Base-by-base conservation (phyloP, 164 flowering plant species). In the Umbellularia californica region DNA sequence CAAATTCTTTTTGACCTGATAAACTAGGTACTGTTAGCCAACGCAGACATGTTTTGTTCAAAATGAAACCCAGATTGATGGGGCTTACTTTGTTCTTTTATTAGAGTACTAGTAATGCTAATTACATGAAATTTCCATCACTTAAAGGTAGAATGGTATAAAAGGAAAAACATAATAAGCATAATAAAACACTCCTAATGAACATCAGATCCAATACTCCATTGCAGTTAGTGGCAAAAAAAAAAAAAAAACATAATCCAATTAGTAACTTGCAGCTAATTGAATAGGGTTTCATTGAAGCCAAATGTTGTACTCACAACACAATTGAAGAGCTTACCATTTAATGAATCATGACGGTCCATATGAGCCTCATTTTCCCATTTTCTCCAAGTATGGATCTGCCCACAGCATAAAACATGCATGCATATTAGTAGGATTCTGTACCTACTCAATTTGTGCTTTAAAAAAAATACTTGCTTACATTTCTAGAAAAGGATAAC, bases 291-390 rank as follows among this genome's bases (percentile, higher is more conserved):
- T 55, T 20, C 25, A 25, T 24, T 14, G 22, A 24, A 64, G 67
- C 5, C 3, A 3, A 64, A 10, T 51, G 22, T 22, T 13, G 15
- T 51, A 2, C 35, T 70, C 4, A 47, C 30, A n/a, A 30, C 47
- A 68, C 65, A 10, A 47, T 17, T 23, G 60, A 76, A 51, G 47
- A 68, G 68, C 81, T 82, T 85, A 92, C 99, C 96, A 74, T 77
- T 67, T 75, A 92, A 82, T 58, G 81, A 76, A 75, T 87, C 87
- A 81, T 92, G 91, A 14, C 80, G 83, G 72, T 89, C 97, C 85
- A 80, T 76, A 76, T 85, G 97, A 81, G 98, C 99, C 77, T 87
- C 93, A 71, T 92, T 94, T 79, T 95, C 99, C 99, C 99, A 95
- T 73, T 33, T 77, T 78, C 98, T 90, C 99, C 99, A 95, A 78